These are phyloP conservation scores for Fusarium armeniacum DNA, from an alignment of 2,329 filamentous ascomycete species.

Conservation along the genomic window DNA sequence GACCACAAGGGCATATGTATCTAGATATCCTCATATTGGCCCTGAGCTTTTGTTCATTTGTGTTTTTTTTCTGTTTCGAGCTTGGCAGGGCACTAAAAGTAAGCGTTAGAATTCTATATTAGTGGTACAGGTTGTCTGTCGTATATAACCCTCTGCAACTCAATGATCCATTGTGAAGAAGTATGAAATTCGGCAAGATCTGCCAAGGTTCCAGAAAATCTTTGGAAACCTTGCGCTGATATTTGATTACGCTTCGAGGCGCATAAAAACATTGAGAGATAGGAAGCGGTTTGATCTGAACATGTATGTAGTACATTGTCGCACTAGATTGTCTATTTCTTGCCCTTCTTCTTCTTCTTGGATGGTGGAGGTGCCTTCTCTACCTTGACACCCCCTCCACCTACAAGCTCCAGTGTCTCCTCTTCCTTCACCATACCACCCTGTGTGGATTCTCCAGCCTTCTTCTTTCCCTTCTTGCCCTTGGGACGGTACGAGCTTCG, in stretches of 20 bases:
- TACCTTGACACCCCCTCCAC: slow-evolving; percentile 74
- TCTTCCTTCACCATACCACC: slow-evolving; percentile 85
- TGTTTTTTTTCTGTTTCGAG: slow-evolving; percentile 29
- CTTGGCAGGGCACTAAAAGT: slow-evolving; percentile 44
- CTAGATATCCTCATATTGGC: slow-evolving; percentile 46
- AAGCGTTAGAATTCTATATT: slow-evolving; percentile 45
- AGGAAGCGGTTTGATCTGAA: background rate
- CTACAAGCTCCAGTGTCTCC: slow-evolving; percentile 73
- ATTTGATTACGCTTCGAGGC: background rate
- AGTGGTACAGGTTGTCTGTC: slow-evolving; percentile 10
- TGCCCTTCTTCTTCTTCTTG: slow-evolving; percentile 67
- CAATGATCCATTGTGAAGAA: background rate
- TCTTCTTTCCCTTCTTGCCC: slow-evolving; percentile 92
- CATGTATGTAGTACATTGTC: slow-evolving; percentile 11
- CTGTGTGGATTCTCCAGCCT: slow-evolving; percentile 82
- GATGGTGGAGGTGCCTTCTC: slow-evolving; percentile 67
- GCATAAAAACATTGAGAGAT: background rate
- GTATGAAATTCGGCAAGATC: background rate
- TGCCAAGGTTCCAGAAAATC: background rate
- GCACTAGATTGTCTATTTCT: slow-evolving; percentile 60
- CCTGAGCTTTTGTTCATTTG: slow-evolving; percentile 36
- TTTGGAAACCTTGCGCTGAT: background rate
- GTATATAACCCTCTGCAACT: background rate
- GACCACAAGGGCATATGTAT: slow-evolving; percentile 43
- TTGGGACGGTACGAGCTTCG: slow-evolving; percentile 90